phyloP scores from a whole-genome alignment of 805 yeast species.

The Vanderwaltozyma tropicalis region DNA sequence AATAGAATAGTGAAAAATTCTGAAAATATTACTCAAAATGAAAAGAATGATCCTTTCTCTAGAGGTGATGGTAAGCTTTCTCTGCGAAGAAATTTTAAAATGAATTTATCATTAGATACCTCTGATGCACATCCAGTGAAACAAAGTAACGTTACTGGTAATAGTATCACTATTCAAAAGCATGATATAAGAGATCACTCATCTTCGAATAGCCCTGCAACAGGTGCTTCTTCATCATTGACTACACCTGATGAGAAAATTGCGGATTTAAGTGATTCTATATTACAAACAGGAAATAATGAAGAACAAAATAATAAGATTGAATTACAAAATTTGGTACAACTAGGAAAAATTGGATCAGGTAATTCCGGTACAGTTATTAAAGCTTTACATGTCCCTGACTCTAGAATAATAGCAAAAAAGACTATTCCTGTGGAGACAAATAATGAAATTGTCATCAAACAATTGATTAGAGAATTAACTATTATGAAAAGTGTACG shows the following conservation, averaged over 20 bases:
- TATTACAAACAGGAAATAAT: neutral
- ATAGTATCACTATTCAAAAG: constrained; percentile 3
- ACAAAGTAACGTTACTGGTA: neutral
- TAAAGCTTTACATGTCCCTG: constrained; percentile 81
- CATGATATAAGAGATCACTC: neutral
- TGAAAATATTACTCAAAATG: no score
- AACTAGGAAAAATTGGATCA: constrained; percentile 69
- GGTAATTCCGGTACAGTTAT: constrained; percentile 93
- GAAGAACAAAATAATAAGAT: neutral
- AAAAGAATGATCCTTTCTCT: no score
- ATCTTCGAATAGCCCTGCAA: neutral
- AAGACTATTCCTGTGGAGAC: constrained; percentile 81
- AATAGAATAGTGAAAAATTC: no score
- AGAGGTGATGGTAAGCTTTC: constrained; percentile 7
- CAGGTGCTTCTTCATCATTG: neutral
- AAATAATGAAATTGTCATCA: constrained; percentile 34
- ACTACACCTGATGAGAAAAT: neutral
- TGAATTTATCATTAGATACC: constrained; percentile 7
- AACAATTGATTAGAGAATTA: constrained; percentile 76
- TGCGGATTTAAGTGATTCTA: neutral
- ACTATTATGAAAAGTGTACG: constrained; percentile 86
- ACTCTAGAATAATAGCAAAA: constrained; percentile 81
- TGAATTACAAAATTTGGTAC: constrained; percentile 54
- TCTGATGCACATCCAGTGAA: neutral
- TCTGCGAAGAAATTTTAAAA: constrained; percentile 18